A percentile compares a stretch with the other conserved stretches of the same genome.
phyloP scores from a whole-genome alignment of 2,329 filamentous ascomycete genomes.

The Sporothrix luriei region DNA sequence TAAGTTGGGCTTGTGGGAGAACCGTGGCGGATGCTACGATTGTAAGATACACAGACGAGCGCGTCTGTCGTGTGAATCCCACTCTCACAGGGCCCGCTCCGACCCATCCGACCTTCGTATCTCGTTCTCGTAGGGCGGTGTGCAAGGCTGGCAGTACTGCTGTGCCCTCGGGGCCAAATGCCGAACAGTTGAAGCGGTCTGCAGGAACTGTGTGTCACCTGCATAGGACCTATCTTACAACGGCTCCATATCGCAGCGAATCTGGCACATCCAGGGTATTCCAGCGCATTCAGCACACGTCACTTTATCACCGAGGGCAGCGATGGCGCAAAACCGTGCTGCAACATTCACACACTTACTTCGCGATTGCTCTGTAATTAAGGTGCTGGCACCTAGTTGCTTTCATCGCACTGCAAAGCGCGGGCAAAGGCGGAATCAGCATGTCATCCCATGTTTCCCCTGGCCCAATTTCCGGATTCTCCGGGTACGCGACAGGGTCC shows the following conservation, averaged over 20 bases:
- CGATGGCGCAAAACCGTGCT: background rate
- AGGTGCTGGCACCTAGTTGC: too few relatives aligned
- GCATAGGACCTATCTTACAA: background rate
- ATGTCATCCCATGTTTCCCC: slow-evolving; percentile 27
- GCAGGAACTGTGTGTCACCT: background rate
- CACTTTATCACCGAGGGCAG: background rate
- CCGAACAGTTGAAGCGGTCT: background rate
- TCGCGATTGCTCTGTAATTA: too few relatives aligned
- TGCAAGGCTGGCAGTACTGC: slow-evolving; percentile 22
- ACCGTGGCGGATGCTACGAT: background rate
- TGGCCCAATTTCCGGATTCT: slow-evolving; percentile 33
- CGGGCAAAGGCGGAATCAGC: slow-evolving; percentile 27
- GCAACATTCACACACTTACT: background rate
- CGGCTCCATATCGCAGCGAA: too few relatives aligned
- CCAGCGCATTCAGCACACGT: background rate
- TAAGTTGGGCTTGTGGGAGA: background rate
- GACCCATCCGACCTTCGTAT: slow-evolving; percentile 4
- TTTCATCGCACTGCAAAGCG: background rate
- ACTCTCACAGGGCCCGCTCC: slow-evolving; percentile 10
- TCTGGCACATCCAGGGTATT: background rate
- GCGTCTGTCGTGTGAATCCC: slow-evolving; percentile 5
- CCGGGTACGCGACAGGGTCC: slow-evolving; percentile 29
- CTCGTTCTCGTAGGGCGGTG: slow-evolving; percentile 13
- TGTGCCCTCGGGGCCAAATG: slow-evolving; percentile 7
- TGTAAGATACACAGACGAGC: background rate